phyloP scores from a whole-genome alignment of 1,284 basidiomycete genomes.

The Cutaneotrichosporon cyanovorans region DNA sequence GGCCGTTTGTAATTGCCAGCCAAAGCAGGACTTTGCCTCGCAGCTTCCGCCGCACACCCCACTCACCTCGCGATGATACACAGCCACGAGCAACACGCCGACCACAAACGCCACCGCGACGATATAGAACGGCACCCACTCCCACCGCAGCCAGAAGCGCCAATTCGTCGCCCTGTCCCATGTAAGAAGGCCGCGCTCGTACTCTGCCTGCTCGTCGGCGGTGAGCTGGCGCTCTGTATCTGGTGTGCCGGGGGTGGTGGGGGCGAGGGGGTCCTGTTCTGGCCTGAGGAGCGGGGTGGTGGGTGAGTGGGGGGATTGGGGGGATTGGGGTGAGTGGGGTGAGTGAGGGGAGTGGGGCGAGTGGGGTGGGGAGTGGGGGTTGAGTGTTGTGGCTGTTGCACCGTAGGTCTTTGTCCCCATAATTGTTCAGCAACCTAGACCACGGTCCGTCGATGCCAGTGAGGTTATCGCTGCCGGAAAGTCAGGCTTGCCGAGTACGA shows the following conservation, averaged over 20 bases:
- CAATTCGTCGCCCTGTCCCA: constrained; percentile 22
- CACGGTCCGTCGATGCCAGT: no score
- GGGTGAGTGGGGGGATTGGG: not conserved
- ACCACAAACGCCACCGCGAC: constrained; percentile 16
- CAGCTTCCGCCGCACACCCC: not conserved
- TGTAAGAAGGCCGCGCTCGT: constrained; percentile 28
- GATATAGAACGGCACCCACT: constrained; percentile 26
- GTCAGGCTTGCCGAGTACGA: no score
- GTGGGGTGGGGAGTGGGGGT: not conserved
- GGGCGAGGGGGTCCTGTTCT: not conserved
- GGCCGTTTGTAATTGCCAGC: no score
- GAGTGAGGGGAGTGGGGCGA: not conserved
- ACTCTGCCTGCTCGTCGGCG: constrained; percentile 24
- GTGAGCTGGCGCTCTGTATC: constrained; percentile 11
- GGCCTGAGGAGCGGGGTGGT: not conserved
- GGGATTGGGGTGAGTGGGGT: not conserved
- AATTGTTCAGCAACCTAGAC: no score
- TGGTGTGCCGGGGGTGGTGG: not conserved
- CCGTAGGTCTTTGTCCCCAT: not conserved
- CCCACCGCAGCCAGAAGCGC: constrained; percentile 29
- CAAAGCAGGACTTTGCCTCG: no score
- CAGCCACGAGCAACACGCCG: constrained; percentile 21
- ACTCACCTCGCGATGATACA: constrained; percentile 30
- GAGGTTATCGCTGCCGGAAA: no score
- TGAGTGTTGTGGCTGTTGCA: not conserved